phyloP scores from a whole-genome alignment of 768 basidiomycete species.

The Gyrodon lividus region DNA sequence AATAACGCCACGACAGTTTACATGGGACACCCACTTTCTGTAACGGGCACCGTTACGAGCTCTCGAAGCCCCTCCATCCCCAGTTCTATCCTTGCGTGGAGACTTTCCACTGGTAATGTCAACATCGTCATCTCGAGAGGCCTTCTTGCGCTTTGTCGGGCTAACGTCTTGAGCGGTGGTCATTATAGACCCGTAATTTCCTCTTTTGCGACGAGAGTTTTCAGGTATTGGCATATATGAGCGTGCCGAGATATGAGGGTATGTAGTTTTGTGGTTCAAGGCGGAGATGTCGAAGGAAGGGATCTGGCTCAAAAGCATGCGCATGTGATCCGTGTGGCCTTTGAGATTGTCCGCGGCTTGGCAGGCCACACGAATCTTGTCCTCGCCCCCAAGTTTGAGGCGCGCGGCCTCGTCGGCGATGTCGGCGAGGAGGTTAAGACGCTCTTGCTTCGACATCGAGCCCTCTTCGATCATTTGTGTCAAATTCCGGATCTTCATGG shows the following conservation, averaged over 20 bases:
- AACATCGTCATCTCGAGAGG: slow-evolving; percentile 60
- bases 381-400: slow-evolving; percentile 92
- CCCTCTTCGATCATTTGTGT: slow-evolving; percentile 73
- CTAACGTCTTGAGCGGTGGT: slow-evolving; percentile 53
- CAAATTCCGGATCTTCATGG: slow-evolving; percentile 72
- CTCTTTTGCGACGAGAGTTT: slow-evolving; percentile 61
- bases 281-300: slow-evolving; percentile 60
- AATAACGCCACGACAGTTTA: neutral
- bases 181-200: slow-evolving; percentile 54
- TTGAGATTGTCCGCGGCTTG: slow-evolving; percentile 88
- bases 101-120: slow-evolving; percentile 51
- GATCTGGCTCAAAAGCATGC: slow-evolving; percentile 56
- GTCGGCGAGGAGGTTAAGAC: slow-evolving; percentile 84
- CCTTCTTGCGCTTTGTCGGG: slow-evolving; percentile 64
- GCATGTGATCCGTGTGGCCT: slow-evolving; percentile 59
- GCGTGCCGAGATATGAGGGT: slow-evolving; percentile 72
- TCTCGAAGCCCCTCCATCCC: slow-evolving; percentile 43
- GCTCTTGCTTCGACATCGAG: slow-evolving; percentile 58
- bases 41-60: slow-evolving; percentile 52
- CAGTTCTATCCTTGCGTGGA: slow-evolving; percentile 58
- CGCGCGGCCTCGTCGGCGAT: slow-evolving; percentile 92
- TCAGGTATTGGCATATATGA: slow-evolving; percentile 71
- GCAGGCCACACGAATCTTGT: slow-evolving; percentile 95
- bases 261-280: slow-evolving; percentile 63
- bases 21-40: slow-evolving; percentile 52